Base-by-base conservation (phyloP, 768 basidiomycete genomes). In the Suillus clintonianus region DNA sequence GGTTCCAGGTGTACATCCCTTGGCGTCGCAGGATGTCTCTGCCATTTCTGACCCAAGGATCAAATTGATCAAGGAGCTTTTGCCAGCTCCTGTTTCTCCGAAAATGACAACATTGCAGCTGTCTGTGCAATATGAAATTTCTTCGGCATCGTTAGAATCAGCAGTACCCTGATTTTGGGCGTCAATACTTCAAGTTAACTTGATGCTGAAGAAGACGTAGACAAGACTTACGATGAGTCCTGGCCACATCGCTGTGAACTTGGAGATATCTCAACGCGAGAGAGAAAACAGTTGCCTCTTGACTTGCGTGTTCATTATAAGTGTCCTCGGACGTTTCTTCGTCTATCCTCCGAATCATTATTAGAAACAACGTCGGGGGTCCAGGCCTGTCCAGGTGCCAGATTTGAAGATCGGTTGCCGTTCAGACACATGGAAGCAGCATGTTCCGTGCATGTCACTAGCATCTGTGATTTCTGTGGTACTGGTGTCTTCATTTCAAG, bases 31-130 rank as follows among this genome's bases (percentile, higher is more conserved):
- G 19, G 78, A 80, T 15, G 72, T 74, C 19, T 53, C 58, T 22
- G 81, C 81, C 10, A 63, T 61, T 8, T 73, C 62, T 8, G 67
- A 62, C 43, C 74, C 74, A 22, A 64, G 62, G 48, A 82, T 50
- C 67, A 83, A 75, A 65, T 83, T 83, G 60, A 83, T 60, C 22
- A 82, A 65, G 1, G 79, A 81, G 63, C 82, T 83, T 61, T 83
- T 83, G 36, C 77, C 77, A 42, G 72, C 64, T 41, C 81, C 81
- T 10, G 73, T 69, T 66, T 82, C 80, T n/a, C 81, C 82, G 63
- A 82, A 83, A n/a, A 82, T 43, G 53, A 82, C 60, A 57, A 81
- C 69, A 64, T 81, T 82, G 53, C 61, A 60, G 34, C 42, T 64
- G 4, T 64, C 61, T 19, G 47, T 48, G 14, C 47, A 14, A 48